These are phyloP conservation scores for Russula compacta DNA, from an alignment of 768 basidiomycete genomes.

Conservation along the genomic window DNA sequence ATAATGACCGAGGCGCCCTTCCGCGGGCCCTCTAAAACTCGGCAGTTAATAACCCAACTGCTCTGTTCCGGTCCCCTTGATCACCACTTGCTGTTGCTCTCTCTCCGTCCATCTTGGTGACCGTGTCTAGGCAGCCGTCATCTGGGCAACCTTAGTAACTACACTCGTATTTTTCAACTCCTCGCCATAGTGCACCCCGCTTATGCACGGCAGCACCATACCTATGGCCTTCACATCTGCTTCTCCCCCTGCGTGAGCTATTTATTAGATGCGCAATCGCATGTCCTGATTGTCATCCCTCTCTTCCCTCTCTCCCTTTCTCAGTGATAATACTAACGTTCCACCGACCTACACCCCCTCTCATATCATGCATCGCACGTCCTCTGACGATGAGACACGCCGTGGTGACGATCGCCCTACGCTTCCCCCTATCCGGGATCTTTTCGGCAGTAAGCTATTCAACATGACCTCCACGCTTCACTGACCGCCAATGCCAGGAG, in stretches of 20 bases:
- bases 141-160: constrained; percentile 14
- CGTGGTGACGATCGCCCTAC: constrained; percentile 19
- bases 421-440: constrained; percentile 20
- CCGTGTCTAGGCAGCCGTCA: constrained; percentile 17
- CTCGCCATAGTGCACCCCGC: neutral
- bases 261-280: neutral
- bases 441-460: constrained; percentile 17
- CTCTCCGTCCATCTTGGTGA: constrained; percentile 14
- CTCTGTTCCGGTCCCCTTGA: constrained; percentile 19
- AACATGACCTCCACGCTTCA: neutral
- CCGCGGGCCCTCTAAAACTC: constrained; percentile 17
- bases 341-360: neutral
- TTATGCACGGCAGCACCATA: neutral
- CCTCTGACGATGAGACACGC: constrained; percentile 12
- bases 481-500: constrained; percentile 4
- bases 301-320: neutral
- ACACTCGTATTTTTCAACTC: neutral
- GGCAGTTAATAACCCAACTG: neutral
- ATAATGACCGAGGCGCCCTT: constrained; percentile 1
- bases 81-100: constrained; percentile 3
- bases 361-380: constrained; percentile 10
- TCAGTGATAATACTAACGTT: neutral
- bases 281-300: neutral
- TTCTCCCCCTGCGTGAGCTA: constrained; percentile 7
- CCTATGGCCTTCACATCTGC: neutral